These are phyloP conservation scores for Akebia trifoliata DNA, from an alignment of 164 flowering plant genomes.

Conservation along the genomic window DNA sequence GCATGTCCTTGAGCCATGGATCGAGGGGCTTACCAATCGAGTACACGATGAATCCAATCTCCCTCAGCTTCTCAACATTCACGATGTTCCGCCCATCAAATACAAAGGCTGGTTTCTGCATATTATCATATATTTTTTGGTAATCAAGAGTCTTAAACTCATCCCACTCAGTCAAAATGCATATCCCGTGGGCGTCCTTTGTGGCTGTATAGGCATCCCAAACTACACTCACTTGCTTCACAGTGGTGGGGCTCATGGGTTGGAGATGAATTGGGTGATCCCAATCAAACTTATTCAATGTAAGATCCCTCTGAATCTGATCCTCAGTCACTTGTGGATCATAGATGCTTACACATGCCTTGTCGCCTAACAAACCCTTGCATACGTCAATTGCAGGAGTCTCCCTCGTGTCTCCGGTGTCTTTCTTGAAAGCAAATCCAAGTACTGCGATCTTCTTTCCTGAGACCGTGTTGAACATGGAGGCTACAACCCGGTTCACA, in stretches of 20 bases:
- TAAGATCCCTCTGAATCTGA: constrained; percentile 60
- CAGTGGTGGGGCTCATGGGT: constrained; percentile 45
- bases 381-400: constrained; percentile 95
- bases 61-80: constrained; percentile 46
- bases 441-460: constrained; percentile 72
- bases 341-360: constrained; percentile 60
- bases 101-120: constrained; percentile 75
- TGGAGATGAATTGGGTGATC: constrained; percentile 64
- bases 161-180: constrained; percentile 81
- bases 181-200: constrained; percentile 59
- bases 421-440: constrained; percentile 89
- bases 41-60: constrained; percentile 69
- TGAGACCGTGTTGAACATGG: constrained; percentile 88
- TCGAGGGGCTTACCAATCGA: constrained; percentile 75
- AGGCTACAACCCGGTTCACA: constrained; percentile 76
- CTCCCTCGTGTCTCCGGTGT: constrained; percentile 88
- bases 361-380: constrained; percentile 67
- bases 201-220: constrained; percentile 69
- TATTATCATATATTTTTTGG: constrained; percentile 49
- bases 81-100: constrained; percentile 67
- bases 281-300: constrained; percentile 71
- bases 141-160: constrained; percentile 65
- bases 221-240: constrained; percentile 40
- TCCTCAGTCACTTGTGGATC: constrained; percentile 72
- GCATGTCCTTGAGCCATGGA: constrained; percentile 68